phyloP scores from a whole-genome alignment of 129 eudicot genomes.

The Helichrysum umbraculigerum region DNA sequence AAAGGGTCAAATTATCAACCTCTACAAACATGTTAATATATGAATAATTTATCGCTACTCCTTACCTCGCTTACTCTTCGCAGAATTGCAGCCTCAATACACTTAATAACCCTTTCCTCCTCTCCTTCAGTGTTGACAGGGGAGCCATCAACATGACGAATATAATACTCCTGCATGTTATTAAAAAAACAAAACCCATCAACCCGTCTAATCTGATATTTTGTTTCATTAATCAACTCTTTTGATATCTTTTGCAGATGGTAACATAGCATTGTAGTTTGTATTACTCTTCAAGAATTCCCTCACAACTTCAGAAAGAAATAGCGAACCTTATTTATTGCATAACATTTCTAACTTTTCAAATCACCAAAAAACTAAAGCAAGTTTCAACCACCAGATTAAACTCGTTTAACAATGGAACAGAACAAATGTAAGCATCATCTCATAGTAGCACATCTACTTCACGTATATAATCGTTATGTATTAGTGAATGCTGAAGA shows the following conservation, averaged over 20 bases:
- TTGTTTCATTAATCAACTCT: not conserved
- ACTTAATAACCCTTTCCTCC: constrained; percentile 79
- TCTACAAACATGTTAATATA: not conserved
- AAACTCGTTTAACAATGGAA: too few species aligned
- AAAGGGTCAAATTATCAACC: not conserved
- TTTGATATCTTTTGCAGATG: not conserved
- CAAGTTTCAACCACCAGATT: too few species aligned
- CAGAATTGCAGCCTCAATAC: constrained; percentile 86
- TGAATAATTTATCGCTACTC: not conserved
- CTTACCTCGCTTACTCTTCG: constrained; percentile 89
- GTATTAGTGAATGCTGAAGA: not conserved
- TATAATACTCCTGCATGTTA: constrained; percentile 64
- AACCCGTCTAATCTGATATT: not conserved
- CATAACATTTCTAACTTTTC: too few species aligned
- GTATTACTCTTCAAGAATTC: not conserved
- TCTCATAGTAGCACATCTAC: not conserved
- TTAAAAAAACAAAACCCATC: not conserved
- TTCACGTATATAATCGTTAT: not conserved
- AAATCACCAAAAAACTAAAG: too few species aligned
- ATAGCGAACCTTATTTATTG: too few species aligned
- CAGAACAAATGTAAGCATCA: not conserved
- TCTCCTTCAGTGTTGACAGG: constrained; percentile 67
- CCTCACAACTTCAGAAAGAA: too few species aligned
- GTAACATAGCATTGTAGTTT: not conserved
- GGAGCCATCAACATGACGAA: constrained; percentile 85